Conservation (phyloP, 768 basidiomycete species). For the Obba rivulosa region DNA sequence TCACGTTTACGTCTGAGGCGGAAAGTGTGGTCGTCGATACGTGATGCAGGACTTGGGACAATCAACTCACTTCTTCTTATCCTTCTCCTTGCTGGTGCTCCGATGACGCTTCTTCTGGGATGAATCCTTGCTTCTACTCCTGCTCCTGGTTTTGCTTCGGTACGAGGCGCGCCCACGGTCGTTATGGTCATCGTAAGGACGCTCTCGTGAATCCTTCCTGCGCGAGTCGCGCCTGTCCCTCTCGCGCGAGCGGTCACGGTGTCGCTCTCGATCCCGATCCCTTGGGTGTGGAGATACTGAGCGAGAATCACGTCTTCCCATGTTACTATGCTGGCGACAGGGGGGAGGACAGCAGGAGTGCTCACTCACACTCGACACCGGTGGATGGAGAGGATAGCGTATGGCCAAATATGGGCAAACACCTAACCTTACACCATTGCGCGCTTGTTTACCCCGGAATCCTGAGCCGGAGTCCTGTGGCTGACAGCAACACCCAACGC, state of each 20-base stretch:
- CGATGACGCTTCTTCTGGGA: conserved; percentile 12
- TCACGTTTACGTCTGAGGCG: conserved; percentile 68
- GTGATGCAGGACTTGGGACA: background rate
- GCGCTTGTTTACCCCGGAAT: too few relatives aligned
- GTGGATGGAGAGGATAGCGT: background rate
- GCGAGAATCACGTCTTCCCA: conserved; percentile 44
- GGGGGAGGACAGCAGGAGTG: background rate
- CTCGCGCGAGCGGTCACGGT: conserved; percentile 30
- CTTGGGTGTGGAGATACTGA: conserved; percentile 43
- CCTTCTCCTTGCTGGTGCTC: conserved; percentile 32
- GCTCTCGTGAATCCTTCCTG: conserved; percentile 10
- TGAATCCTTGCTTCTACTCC: conserved; percentile 29
- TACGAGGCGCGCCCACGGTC: conserved; percentile 10
- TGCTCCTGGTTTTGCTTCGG: conserved; percentile 24
- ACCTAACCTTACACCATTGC: too few relatives aligned
- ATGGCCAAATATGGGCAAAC: too few relatives aligned
- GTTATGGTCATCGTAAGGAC: conserved; percentile 19
- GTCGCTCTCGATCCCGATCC: conserved; percentile 13
- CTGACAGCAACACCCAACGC: too few relatives aligned
- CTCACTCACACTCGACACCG: conserved; percentile 2
- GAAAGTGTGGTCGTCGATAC: background rate
- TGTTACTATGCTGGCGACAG: conserved; percentile 15
- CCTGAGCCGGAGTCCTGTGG: too few relatives aligned
- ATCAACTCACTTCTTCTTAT: conserved; percentile 42
- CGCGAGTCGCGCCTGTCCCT: conserved; percentile 15